These are phyloP conservation scores for Aureobasidium zeae DNA, from an alignment of 2,329 filamentous ascomycete species.

Conservation along the genomic window DNA sequence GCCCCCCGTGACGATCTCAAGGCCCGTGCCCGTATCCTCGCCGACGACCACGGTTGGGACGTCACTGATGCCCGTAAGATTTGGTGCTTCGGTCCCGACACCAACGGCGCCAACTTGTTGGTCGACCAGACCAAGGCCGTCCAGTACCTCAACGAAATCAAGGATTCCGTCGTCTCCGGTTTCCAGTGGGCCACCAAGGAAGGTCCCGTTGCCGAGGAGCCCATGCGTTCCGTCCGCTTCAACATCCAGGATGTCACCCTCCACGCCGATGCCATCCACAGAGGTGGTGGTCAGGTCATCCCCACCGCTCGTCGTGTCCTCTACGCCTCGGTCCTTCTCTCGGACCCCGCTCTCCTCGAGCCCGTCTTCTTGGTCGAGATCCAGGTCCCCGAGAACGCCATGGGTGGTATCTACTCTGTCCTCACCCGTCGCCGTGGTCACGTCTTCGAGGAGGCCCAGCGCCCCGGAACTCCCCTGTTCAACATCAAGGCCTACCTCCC, in stretches of 20 bases:
- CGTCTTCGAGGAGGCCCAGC: constrained; percentile 98
- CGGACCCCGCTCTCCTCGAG: constrained; percentile 85
- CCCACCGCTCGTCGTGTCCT: constrained; percentile 95
- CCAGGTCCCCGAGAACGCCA: constrained; percentile 94
- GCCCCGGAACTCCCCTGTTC: constrained; percentile 97
- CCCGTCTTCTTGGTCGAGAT: constrained; percentile 99
- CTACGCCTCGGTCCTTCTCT: constrained; percentile 84
- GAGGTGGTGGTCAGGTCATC: constrained; percentile 98
- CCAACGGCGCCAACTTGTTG: constrained; percentile 93
- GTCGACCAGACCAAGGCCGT: constrained; percentile 99
- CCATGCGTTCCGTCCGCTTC: constrained; percentile 93
- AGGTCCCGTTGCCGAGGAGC: constrained; percentile 96
- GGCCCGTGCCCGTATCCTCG: constrained; percentile 87
- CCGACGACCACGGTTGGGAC: constrained; percentile 97
- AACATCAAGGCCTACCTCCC: constrained; percentile 97
- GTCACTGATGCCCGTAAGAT: constrained; percentile 99
- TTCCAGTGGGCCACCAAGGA: constrained; percentile 99
- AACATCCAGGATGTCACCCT: constrained; percentile 99
- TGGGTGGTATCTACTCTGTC: constrained; percentile 99
- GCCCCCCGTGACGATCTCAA: constrained; percentile 97
- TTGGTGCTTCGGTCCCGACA: constrained; percentile 99
- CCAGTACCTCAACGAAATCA: constrained; percentile 99
- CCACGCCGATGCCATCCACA: constrained; percentile 98
- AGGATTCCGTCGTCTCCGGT: constrained; percentile 98
- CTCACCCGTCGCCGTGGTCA: constrained; percentile 96